Conservation (phyloP, 1,139 yeast species). For the Debaryomycetaceae sp. region DNA sequence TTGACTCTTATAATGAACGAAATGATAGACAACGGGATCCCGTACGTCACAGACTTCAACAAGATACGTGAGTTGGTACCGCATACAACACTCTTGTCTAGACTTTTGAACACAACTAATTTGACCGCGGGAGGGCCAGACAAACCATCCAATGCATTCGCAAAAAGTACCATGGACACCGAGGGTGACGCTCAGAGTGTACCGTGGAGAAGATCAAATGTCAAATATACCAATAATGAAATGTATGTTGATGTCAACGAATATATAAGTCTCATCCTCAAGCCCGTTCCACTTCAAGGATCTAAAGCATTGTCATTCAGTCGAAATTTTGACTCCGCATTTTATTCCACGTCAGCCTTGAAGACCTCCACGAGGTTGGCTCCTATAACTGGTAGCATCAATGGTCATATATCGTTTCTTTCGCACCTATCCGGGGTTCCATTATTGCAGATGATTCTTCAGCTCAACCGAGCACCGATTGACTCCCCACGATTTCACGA, state of each 20-base stretch:
- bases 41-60: slow-evolving; percentile 70
- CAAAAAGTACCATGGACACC: slow-evolving; percentile 5
- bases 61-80: slow-evolving; percentile 70
- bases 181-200: slow-evolving; percentile 15
- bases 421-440: slow-evolving; percentile 78
- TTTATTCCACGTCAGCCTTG: slow-evolving; percentile 24
- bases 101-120: slow-evolving; percentile 32
- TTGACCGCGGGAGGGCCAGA: slow-evolving; percentile 25
- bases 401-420: slow-evolving; percentile 61
- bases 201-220: slow-evolving; percentile 75
- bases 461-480: slow-evolving; percentile 35
- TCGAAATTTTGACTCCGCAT: slow-evolving; percentile 33
- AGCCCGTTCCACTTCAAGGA: slow-evolving; percentile 15
- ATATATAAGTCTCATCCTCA: slow-evolving; percentile 44
- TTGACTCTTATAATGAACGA: slow-evolving; percentile 49
- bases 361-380: slow-evolving; percentile 18
- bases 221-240: slow-evolving; percentile 70
- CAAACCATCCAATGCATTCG: slow-evolving; percentile 9
- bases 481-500: slow-evolving; percentile 59
- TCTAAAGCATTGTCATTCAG: slow-evolving; percentile 9
- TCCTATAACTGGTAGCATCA: slow-evolving; percentile 56
- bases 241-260: slow-evolving; percentile 77
- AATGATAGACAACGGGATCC: slow-evolving; percentile 74
- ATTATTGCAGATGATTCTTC: slow-evolving; percentile 54
- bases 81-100: slow-evolving; percentile 40